Base-by-base conservation (phyloP, 164 flowering plant species). In the Echeveria elegans region DNA sequence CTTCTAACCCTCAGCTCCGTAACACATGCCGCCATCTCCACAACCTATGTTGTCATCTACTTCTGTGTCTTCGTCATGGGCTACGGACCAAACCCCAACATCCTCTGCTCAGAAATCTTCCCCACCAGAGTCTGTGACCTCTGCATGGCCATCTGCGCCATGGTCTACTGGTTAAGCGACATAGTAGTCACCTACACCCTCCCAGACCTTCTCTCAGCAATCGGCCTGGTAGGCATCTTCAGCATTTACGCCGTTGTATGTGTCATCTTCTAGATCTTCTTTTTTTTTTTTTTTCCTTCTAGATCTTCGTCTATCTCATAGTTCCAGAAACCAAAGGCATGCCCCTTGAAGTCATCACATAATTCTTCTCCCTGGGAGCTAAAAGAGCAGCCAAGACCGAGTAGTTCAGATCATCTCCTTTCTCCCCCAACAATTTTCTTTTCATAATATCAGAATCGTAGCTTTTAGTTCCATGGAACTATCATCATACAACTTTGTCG, bases 321-420 rank as follows among this genome's bases (percentile, higher is more conserved):
- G 86, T 82, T 21, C 84, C 84, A 0, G 86, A 82, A 66, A 82
- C 86, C 53, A 82, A 82, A 67, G 86, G 86, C 67, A 81, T 82
- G 86, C 86, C 86, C 1, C 77, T 81, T 19, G 86, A 82, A 71
- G 86, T 82, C 64, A 81, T 82, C 37, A 74, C 86, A 1, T 82
- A 82, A 69, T 81, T 81, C 76, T 82, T 82, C 60, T 71, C 84
- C 28, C 72, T 81, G 64, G 86, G 86, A 6, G 86, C 84, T 2
- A 75, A 69, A 50, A 73, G 69, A 36, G 67, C 64, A 29, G 68
- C 65, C 36, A 77, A 77, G 77, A 64, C 47, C 29, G 79, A 76
- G 65, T 76, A 60, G 66, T 7, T 21, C 5, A 2, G 3, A 43
- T 14, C 47, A 3, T 3, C 19, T n/a, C n/a, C n/a, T n/a, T n/a